Evolutionary conservation across 23 red algal species (phyloP).

Genomic region (Gracilaria domingensis): DNA sequence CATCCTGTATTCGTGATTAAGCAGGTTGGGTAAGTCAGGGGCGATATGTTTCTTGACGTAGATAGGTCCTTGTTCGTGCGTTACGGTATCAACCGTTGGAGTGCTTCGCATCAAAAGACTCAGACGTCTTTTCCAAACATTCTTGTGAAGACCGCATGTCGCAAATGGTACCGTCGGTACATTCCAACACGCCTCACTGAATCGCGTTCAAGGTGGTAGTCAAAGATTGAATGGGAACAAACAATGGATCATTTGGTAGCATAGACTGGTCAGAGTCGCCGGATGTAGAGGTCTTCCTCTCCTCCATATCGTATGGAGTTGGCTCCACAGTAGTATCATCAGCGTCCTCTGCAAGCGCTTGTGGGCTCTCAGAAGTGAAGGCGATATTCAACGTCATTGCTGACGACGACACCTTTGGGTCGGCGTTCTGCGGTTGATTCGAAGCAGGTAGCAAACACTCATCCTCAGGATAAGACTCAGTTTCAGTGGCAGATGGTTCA

Average conservation of each 20-base stretch:
- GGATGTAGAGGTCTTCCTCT: conserved; percentile 10
- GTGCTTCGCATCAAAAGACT: background rate
- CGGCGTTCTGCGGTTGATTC: background rate
- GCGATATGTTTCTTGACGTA: too few relatives aligned
- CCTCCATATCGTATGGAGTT: conserved; percentile 2
- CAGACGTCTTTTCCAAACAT: background rate
- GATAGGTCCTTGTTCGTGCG: background rate
- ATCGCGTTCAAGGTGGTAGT: background rate
- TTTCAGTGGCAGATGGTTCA: background rate
- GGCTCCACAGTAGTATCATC: background rate
- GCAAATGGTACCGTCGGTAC: background rate
- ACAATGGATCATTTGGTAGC: conserved; percentile 5
- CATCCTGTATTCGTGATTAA: background rate
- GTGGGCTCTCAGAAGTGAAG: background rate
- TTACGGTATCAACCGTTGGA: background rate
- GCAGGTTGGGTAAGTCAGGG: too few relatives aligned
- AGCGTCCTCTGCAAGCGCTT: background rate
- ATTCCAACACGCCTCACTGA: background rate
- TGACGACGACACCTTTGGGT: conserved; percentile 3
- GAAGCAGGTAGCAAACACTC: background rate
- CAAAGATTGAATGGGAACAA: conserved; percentile 7
- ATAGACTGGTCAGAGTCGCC: conserved; percentile 15
- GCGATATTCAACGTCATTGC: background rate
- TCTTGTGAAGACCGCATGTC: background rate
- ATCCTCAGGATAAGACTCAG: background rate